phyloP scores from a whole-genome alignment of 1,284 basidiomycete species.

The Puccinia horiana region DNA sequence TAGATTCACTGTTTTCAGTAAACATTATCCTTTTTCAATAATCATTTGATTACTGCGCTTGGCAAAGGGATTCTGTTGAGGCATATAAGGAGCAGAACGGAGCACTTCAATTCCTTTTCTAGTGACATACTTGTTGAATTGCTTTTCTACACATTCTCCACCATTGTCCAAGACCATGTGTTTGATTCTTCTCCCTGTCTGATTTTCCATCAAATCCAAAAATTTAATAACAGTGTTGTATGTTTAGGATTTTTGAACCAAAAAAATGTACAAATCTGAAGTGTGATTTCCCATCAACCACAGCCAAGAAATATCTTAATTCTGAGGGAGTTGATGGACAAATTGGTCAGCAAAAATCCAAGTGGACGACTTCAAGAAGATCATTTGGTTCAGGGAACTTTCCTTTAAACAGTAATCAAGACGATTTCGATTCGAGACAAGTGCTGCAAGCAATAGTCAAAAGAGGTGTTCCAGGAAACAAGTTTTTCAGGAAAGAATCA shows the following conservation, averaged over 20 bases:
- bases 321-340: not conserved
- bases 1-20: not conserved
- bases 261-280: not conserved
- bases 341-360: conserved; percentile 24
- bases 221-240: not conserved
- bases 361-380: conserved; percentile 19
- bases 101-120: not conserved
- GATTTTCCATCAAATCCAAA: not conserved
- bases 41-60: not conserved
- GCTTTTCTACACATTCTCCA: conserved; percentile 1
- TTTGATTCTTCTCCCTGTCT: not conserved
- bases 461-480: not conserved
- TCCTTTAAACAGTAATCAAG: not conserved
- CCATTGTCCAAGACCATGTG: not conserved
- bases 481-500: not conserved
- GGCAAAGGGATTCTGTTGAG: not conserved
- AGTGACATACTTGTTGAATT: not conserved
- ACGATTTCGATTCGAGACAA: not conserved
- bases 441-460: not conserved
- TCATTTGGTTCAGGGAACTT: too few species aligned
- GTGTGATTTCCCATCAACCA: not conserved
- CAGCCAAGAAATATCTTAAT: not conserved
- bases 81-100: not conserved
- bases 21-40: not conserved
- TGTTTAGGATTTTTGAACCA: not conserved